Evolutionary conservation across 129 eudicot species (phyloP).

Genomic region (Flaveria brownii): DNA sequence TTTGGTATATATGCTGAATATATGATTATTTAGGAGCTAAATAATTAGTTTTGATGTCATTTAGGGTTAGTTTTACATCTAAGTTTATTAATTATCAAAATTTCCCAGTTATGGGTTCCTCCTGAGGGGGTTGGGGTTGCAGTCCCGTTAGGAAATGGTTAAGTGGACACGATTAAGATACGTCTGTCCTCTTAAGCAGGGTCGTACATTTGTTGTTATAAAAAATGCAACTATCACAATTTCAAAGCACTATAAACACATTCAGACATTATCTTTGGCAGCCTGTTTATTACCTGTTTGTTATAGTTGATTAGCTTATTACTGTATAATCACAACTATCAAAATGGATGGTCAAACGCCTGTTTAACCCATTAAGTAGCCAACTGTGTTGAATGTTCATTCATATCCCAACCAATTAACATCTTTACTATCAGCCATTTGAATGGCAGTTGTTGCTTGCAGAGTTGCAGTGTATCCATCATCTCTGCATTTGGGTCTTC

Average conservation of each 20-base stretch:
- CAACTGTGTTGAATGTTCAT: neutral
- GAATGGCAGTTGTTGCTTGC: neutral
- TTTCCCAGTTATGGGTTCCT: no score
- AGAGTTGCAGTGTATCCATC: neutral
- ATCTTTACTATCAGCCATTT: neutral
- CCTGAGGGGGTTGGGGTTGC: no score
- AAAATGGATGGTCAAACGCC: neutral
- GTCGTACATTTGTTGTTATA: no score
- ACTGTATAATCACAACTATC: no score
- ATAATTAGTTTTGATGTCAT: neutral
- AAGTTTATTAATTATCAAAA: neutral
- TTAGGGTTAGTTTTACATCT: no score
- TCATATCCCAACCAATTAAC: neutral
- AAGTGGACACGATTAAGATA: no score
- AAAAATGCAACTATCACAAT: no score
- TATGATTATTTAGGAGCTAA: neutral
- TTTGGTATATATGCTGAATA: neutral
- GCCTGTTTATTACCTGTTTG: neutral
- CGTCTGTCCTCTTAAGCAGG: no score
- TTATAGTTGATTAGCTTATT: neutral
- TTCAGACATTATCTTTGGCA: no score
- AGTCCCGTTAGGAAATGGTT: no score
- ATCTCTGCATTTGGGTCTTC: slow-evolving; percentile 2
- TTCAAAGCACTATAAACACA: no score
- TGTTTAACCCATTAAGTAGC: neutral